These are phyloP conservation scores for Jamesozyma gamospora DNA, from an alignment of 805 yeast species.

Conservation along the genomic window DNA sequence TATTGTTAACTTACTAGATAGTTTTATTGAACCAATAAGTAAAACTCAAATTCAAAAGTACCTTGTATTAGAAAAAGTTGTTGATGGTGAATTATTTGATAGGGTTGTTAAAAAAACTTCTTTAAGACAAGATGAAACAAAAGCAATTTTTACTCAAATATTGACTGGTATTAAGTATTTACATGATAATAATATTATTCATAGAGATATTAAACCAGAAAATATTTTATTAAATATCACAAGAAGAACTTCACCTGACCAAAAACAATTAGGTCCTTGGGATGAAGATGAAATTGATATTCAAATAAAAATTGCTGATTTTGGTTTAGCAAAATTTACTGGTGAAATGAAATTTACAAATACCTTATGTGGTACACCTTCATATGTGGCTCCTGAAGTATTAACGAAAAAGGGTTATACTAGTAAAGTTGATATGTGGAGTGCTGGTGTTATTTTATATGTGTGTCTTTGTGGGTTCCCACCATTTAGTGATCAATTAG, in stretches of 20 bases:
- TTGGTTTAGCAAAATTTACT: slow-evolving; percentile 54
- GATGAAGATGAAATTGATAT: slow-evolving; percentile 48
- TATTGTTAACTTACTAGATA: slow-evolving; percentile 54
- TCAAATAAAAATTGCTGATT: slow-evolving; percentile 69
- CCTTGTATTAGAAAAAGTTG: slow-evolving; percentile 61
- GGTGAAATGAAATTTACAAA: slow-evolving; percentile 68
- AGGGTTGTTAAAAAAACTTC: slow-evolving; percentile 57
- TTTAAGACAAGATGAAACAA: slow-evolving; percentile 52
- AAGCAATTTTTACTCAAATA: slow-evolving; percentile 53
- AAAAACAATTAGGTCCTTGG: slow-evolving; percentile 33
- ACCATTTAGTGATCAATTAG: slow-evolving; percentile 74
- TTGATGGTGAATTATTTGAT: slow-evolving; percentile 67
- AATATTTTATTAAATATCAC: slow-evolving; percentile 48
- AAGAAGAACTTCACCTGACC: slow-evolving; percentile 30
- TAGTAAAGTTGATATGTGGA: slow-evolving; percentile 73
- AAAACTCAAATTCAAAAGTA: slow-evolving; percentile 38
- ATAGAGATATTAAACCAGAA: slow-evolving; percentile 74
- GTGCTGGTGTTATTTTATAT: slow-evolving; percentile 66
- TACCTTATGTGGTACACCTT: slow-evolving; percentile 79
- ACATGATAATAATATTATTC: slow-evolving; percentile 62
- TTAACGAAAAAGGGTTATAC: slow-evolving; percentile 47
- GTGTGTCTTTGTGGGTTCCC: slow-evolving; percentile 80
- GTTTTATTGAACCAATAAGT: slow-evolving; percentile 46
- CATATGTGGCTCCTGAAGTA: slow-evolving; percentile 80
- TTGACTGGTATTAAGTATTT: slow-evolving; percentile 54